phyloP scores from a whole-genome alignment of 139 green algal species.

The Picochlorum sp. region DNA sequence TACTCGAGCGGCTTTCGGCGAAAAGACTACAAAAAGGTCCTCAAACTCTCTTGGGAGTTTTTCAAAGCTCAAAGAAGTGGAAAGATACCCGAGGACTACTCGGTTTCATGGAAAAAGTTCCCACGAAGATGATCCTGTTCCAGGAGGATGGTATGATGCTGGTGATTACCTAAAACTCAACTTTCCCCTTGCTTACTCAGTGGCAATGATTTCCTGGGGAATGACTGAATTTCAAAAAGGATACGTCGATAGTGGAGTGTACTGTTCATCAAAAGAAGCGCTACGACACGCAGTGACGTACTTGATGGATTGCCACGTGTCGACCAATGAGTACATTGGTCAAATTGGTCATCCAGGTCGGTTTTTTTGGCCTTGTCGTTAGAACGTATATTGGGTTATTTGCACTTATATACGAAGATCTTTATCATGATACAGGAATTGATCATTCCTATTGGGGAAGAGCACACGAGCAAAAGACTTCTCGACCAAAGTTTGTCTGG shows the following conservation, averaged over 20 bases:
- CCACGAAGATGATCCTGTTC: slow-evolving; percentile 17
- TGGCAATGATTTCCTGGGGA: slow-evolving; percentile 38
- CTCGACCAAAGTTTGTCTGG: slow-evolving; percentile 14
- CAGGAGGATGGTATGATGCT: slow-evolving; percentile 33
- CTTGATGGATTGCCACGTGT: slow-evolving; percentile 10
- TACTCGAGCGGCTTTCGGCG: too few relatives aligned
- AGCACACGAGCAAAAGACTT: slow-evolving; percentile 12
- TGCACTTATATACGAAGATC: too few relatives aligned
- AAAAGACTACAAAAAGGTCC: slow-evolving; percentile 10
- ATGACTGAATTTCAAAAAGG: slow-evolving; percentile 35
- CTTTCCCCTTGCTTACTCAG: slow-evolving; percentile 39
- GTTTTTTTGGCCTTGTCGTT: too few relatives aligned
- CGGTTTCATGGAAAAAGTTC: slow-evolving; percentile 31
- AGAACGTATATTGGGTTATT: too few relatives aligned
- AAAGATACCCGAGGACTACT: slow-evolving; percentile 19
- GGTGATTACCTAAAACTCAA: slow-evolving; percentile 52
- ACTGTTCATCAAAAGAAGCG: not conserved
- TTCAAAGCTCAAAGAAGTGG: slow-evolving; percentile 45
- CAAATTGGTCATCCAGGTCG: slow-evolving; percentile 19
- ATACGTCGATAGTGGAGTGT: not conserved
- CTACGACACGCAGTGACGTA: slow-evolving; percentile 5
- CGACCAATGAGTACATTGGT: slow-evolving; percentile 7
- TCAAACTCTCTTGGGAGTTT: slow-evolving; percentile 22
- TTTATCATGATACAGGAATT: slow-evolving; percentile 1
- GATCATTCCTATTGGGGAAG: slow-evolving; percentile 24